These are phyloP conservation scores for Trichoderma sp. DNA, from an alignment of 2,329 filamentous ascomycete genomes.

Conservation along the genomic window DNA sequence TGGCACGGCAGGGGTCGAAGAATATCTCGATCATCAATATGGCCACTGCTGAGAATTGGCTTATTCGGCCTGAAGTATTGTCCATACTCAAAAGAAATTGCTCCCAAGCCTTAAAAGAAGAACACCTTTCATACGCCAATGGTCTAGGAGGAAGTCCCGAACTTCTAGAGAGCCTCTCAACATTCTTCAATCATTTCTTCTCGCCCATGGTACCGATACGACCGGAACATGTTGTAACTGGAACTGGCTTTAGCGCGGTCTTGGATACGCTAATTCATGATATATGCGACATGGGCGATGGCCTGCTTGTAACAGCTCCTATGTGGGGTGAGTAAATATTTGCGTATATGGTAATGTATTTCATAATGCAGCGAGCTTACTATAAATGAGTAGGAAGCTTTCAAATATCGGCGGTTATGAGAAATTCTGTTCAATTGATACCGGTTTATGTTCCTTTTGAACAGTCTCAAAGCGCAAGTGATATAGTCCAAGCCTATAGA, in stretches of 20 bases:
- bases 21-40: constrained; percentile 1
- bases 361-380: background rate
- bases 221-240: constrained; percentile 14
- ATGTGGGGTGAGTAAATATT: constrained; percentile 14
- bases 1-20: background rate
- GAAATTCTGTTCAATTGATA: constrained; percentile 13
- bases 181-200: constrained; percentile 18
- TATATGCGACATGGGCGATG: constrained; percentile 15
- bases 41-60: constrained; percentile 19
- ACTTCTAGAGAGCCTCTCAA: background rate
- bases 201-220: background rate
- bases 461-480: background rate
- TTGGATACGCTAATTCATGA: constrained; percentile 15
- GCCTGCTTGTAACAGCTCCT: constrained; percentile 3
- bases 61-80: constrained; percentile 12
- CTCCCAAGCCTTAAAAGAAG: background rate
- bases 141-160: constrained; percentile 5
- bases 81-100: constrained; percentile 1
- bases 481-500: constrained; percentile 7
- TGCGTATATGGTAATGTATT: background rate
- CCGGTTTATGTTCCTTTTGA: constrained; percentile 1
- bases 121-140: constrained; percentile 11
- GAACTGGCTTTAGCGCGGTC: background rate
- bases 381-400: constrained; percentile 3
- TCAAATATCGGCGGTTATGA: constrained; percentile 11